Evolutionary conservation across 768 basidiomycete species (phyloP), one percentile per base, ranked within the genome.

Genomic region (Ramaria rubella): DNA sequence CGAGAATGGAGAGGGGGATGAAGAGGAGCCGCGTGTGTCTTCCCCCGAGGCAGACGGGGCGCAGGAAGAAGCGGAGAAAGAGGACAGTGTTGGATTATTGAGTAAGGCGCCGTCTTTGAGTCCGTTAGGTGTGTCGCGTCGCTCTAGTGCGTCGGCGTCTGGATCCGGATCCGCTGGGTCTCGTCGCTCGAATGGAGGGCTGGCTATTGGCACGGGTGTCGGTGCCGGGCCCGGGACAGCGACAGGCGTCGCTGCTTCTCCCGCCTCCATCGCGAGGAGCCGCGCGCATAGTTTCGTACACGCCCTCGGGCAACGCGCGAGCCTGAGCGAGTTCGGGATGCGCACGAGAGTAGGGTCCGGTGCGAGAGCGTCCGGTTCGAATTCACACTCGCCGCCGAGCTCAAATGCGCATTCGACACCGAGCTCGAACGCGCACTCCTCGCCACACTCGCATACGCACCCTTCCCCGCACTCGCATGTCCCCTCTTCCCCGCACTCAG

Each of bases 81-180:
- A 83, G 40, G 83, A 86, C 62, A 73, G 75, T 48, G 78, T 85
- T 33, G 84, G 82, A 4, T 67, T 86, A 33, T 69, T 86, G 4
- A 59, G 60, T 5, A 73, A 76, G 5, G 65, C 70, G 30, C 70
- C 74, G 24, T 48, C 27, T 12, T 24, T 17, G 19, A 17, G 19
- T 26, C 19, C 19, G 9, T 24, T 24, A 5, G 21, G 17, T 24
- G 45, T 11, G 11, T 38, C 36, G 36, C 45, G 21, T 48, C 27
- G 24, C 45, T 23, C 45, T 4, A 8, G 6, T 14, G 38, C n/a
- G n/a, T n/a, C n/a, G n/a, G n/a, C n/a, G 24, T 48, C 27, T 12
- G 19, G 45, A 17, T 26, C 45, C 15, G 45, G 45, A 9, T 24
- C 45, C 5, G 21, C 6, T 24, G 45, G 36, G 11, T 38, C 36